Evolutionary conservation across 139 green algal genomes (phyloP).

Genomic region (Trebouxia sp.): DNA sequence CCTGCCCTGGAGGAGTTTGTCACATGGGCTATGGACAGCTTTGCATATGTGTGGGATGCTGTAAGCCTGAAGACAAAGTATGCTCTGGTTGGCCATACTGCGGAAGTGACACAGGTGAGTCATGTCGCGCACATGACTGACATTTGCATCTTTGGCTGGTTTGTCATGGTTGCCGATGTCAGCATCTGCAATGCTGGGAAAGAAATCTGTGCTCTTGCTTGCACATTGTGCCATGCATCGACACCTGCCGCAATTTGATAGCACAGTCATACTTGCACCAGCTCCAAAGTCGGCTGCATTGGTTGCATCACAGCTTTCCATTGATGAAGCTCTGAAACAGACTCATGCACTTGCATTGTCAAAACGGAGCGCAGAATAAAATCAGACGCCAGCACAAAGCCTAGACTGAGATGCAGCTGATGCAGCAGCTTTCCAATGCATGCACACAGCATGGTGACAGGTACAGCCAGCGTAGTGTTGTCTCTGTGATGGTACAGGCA

Average conservation of each 20-base stretch:
- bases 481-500: constrained; percentile 46
- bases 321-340: too few relatives aligned
- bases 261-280: too few relatives aligned
- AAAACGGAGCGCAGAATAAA: not conserved
- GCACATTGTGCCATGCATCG: too few relatives aligned
- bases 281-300: too few relatives aligned
- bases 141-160: not conserved
- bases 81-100: constrained; percentile 16
- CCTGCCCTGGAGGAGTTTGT: constrained; percentile 48
- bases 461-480: not conserved
- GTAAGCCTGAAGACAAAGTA: not conserved
- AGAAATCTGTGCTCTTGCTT: too few relatives aligned
- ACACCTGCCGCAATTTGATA: too few relatives aligned
- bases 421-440: not conserved
- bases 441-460: not conserved
- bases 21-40: constrained; percentile 62
- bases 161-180: too few relatives aligned
- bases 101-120: constrained; percentile 31
- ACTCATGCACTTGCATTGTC: not conserved
- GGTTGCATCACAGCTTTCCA: too few relatives aligned
- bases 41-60: constrained; percentile 63
- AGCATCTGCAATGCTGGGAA: not conserved
- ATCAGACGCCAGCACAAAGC: not conserved
- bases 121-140: not conserved
- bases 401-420: not conserved